A percentile compares a stretch with the other conserved stretches of the same genome.
Evolutionary conservation across 345 rosid genomes (phyloP).

Genomic region (Zanthoxylum bungeanum): DNA sequence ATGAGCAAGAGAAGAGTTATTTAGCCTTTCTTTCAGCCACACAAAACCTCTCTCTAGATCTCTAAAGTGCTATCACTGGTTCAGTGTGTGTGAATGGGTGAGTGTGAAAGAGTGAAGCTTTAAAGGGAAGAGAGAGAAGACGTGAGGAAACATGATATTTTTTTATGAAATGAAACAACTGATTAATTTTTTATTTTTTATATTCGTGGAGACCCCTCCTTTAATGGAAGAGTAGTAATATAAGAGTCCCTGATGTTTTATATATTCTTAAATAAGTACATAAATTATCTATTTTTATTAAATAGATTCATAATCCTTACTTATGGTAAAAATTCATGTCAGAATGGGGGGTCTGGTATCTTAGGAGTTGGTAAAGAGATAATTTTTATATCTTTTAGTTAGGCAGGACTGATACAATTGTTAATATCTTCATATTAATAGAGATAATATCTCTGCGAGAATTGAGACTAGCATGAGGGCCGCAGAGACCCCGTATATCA

Average conservation of each 20-base stretch:
- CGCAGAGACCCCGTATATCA: too few species aligned
- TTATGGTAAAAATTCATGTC: background rate
- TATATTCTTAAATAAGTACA: too few species aligned
- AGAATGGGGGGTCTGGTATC: too few species aligned
- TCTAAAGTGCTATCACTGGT: background rate
- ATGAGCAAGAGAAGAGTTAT: background rate
- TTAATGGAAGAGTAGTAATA: background rate
- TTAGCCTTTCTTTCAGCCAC: background rate
- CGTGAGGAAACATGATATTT: background rate
- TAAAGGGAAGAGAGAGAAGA: background rate
- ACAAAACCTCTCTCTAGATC: conserved; percentile 13
- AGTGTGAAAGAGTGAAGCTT: background rate
- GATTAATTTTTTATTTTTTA: too few species aligned
- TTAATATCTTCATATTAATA: too few species aligned
- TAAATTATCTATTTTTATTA: background rate
- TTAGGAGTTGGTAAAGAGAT: too few species aligned
- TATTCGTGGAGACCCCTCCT: background rate
- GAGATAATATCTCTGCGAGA: too few species aligned
- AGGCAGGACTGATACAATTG: too few species aligned
- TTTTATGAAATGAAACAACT: background rate
- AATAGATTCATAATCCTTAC: background rate
- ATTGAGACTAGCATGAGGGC: too few species aligned
- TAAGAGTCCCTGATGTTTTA: background rate
- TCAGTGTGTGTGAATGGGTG: background rate
- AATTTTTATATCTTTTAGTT: too few species aligned